A percentile compares a stretch with the other conserved stretches of the same genome.
These are phyloP conservation scores for Nicotiana obtusifolia DNA, from an alignment of 257 asterid species.

Conservation along the genomic window DNA sequence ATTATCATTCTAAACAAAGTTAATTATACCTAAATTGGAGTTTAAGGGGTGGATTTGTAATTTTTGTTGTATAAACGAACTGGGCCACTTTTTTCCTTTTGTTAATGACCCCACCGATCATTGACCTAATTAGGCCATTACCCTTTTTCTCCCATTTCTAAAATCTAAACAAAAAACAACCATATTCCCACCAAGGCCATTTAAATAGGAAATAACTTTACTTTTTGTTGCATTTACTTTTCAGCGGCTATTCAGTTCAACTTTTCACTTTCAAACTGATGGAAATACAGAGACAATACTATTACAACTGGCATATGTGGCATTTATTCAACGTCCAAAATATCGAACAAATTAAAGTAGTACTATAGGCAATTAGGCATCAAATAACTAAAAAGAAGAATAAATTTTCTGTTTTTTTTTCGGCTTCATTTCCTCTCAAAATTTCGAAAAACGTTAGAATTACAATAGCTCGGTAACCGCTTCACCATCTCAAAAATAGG, in stretches of 20 bases:
- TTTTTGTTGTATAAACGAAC: not conserved
- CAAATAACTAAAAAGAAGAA: not conserved
- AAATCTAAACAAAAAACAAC: not conserved
- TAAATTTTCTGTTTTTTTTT: not conserved
- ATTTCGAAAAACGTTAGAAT: not conserved
- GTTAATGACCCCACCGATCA: not conserved
- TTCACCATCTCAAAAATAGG: conserved; percentile 1
- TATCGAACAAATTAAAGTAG: too few species aligned
- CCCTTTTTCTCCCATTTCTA: not conserved
- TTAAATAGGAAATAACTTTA: not conserved
- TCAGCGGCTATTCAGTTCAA: not conserved
- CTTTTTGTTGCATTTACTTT: not conserved
- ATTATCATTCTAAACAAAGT: not conserved
- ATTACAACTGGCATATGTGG: not conserved
- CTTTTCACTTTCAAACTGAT: not conserved
- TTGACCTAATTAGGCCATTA: conserved; percentile 11
- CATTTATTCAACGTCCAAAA: too few species aligned
- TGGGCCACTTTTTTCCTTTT: not conserved
- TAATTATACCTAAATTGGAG: too few species aligned
- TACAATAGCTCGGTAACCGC: not conserved
- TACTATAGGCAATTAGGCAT: not conserved
- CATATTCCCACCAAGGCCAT: not conserved
- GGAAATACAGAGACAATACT: not conserved
- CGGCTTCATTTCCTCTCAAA: not conserved
- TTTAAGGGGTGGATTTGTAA: not conserved